These are phyloP conservation scores for Solanum hybrid DNA, from an alignment of 305 asterid species.

Conservation along the genomic window DNA sequence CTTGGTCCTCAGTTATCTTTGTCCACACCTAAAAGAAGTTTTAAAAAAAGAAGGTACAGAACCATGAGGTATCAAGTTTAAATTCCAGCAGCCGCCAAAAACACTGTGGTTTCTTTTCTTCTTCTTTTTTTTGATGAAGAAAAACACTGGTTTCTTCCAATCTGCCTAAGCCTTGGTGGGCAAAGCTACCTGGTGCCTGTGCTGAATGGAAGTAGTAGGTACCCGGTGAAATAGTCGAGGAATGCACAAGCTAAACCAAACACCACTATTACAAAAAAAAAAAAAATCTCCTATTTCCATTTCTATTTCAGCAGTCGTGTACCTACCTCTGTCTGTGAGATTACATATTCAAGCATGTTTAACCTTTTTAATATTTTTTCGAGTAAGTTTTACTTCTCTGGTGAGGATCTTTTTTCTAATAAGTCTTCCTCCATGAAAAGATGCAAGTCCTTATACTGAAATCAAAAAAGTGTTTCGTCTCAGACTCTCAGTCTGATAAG, in stretches of 20 bases:
- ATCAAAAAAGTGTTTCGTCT: not conserved
- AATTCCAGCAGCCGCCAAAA: not conserved
- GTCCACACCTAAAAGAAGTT: not conserved
- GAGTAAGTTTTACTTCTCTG: not conserved
- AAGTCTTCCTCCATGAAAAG: not conserved
- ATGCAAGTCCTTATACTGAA: not conserved
- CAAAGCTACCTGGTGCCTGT: not conserved
- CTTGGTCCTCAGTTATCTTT: not conserved
- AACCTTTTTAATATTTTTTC: not conserved
- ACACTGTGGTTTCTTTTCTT: not conserved
- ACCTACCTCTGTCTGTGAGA: not conserved
- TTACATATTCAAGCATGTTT: not conserved
- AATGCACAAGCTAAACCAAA: not conserved
- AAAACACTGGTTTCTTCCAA: not conserved
- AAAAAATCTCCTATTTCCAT: not conserved
- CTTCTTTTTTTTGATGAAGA: not conserved
- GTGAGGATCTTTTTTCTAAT: not conserved
- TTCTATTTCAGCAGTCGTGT: not conserved
- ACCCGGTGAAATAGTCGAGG: not conserved
- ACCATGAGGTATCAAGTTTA: not conserved
- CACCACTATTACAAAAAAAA: not conserved
- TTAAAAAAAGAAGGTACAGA: not conserved
- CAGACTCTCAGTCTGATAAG: not conserved
- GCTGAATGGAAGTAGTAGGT: not conserved
- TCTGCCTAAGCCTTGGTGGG: not conserved